Percentiles rank a stretch among this genome's conserved stretches.
These are phyloP conservation scores for Tricholoma hemisulphureum DNA, from an alignment of 768 basidiomycete genomes.

Conservation along the genomic window DNA sequence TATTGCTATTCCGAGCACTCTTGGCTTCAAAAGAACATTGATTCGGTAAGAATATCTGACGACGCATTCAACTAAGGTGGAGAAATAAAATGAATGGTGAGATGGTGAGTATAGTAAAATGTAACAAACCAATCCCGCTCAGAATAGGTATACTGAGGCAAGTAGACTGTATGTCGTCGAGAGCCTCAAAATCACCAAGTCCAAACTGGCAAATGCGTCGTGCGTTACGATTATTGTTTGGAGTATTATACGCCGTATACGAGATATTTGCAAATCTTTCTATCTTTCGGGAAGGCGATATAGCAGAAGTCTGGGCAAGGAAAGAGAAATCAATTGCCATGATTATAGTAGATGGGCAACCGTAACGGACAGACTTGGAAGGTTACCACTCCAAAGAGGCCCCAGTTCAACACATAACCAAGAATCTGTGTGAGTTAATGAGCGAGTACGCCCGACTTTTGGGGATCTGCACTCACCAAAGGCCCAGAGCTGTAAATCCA, in stretches of 20 bases:
- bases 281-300: slow-evolving; percentile 31
- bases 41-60: slow-evolving; percentile 38
- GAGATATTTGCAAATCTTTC: slow-evolving; percentile 20
- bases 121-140: slow-evolving; percentile 26
- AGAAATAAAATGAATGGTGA: neutral
- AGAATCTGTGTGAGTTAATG: slow-evolving; percentile 19
- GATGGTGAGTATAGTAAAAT: neutral
- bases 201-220: slow-evolving; percentile 30
- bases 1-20: slow-evolving; percentile 15
- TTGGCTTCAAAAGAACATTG: slow-evolving; percentile 24
- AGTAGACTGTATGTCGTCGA: slow-evolving; percentile 22
- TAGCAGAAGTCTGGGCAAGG: slow-evolving; percentile 28
- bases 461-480: slow-evolving; percentile 8
- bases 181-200: slow-evolving; percentile 24
- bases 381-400: slow-evolving; percentile 27
- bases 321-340: neutral
- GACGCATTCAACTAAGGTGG: slow-evolving; percentile 26
- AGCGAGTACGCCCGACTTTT: neutral
- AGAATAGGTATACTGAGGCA: slow-evolving; percentile 30
- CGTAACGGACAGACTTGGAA: slow-evolving; percentile 30
- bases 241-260: slow-evolving; percentile 27
- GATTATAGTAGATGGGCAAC: neutral
- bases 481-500: slow-evolving; percentile 16
- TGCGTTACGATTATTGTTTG: slow-evolving; percentile 26
- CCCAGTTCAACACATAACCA: slow-evolving; percentile 29